These are phyloP conservation scores for Raddia guianensis DNA, from an alignment of 176 grass and related monocot species.

Conservation along the genomic window DNA sequence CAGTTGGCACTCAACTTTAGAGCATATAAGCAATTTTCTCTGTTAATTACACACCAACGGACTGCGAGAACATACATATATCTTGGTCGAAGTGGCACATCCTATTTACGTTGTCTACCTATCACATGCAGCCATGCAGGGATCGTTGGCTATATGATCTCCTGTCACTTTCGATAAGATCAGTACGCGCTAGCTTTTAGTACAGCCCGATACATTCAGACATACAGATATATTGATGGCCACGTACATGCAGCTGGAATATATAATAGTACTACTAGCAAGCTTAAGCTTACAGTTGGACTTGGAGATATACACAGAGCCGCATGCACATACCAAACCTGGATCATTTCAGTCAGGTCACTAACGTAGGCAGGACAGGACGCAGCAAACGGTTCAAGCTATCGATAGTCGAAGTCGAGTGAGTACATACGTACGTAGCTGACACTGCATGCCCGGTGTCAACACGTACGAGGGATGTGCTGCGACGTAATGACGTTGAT, in stretches of 20 bases:
- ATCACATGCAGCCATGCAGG: background rate
- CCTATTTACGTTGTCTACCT: background rate
- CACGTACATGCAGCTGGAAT: background rate
- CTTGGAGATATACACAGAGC: background rate
- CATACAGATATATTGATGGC: background rate
- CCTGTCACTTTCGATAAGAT: background rate
- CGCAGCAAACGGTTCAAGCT: background rate
- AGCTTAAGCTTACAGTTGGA: background rate
- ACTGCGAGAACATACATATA: background rate
- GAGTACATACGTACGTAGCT: no score
- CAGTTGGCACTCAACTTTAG: no score
- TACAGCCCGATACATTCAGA: background rate
- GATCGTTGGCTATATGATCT: background rate
- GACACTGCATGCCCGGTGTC: constrained; percentile 18
- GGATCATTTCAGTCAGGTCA: background rate
- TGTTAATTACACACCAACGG: no score
- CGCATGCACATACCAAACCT: background rate
- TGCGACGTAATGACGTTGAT: constrained; percentile 19
- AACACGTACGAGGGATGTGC: background rate
- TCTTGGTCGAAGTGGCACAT: background rate
- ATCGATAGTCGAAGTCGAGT: no score
- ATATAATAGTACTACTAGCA: no score
- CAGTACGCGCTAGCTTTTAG: background rate
- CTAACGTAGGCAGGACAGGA: background rate
- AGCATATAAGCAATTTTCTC: no score